These are phyloP conservation scores for Populus simonii DNA, from an alignment of 345 rosid species.

Conservation along the genomic window DNA sequence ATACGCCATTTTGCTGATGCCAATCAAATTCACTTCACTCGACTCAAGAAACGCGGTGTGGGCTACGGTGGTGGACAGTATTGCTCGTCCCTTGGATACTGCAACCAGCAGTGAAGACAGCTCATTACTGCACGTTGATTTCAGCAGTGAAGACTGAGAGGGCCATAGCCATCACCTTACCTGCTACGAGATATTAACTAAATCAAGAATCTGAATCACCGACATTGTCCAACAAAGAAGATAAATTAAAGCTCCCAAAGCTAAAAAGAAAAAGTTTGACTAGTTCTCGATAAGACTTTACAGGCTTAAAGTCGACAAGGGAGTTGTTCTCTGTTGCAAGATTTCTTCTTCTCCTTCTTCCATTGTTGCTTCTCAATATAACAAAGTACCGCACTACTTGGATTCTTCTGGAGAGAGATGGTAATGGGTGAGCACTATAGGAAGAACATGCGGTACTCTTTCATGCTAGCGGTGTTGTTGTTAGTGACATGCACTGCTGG, in stretches of 20 bases:
- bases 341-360: not conserved
- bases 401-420: not conserved
- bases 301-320: constrained; percentile 12
- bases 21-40: not conserved
- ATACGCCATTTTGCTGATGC: not conserved
- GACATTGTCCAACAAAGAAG: constrained; percentile 21
- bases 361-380: not conserved
- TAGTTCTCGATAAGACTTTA: constrained; percentile 8
- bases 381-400: no score
- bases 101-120: not conserved
- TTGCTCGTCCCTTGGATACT: no score
- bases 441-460: constrained; percentile 11
- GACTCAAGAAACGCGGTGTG: not conserved
- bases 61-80: not conserved
- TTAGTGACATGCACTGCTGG: constrained; percentile 33
- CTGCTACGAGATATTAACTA: not conserved
- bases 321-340: constrained; percentile 2
- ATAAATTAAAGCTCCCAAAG: not conserved
- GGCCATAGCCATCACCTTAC: not conserved
- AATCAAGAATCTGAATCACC: constrained; percentile 13
- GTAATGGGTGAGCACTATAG: not conserved
- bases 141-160: not conserved
- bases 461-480: constrained; percentile 12
- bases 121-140: not conserved
- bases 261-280: not conserved